Evolutionary conservation across 441 rosid genomes (phyloP).

Genomic region (Biscutella laevigata): DNA sequence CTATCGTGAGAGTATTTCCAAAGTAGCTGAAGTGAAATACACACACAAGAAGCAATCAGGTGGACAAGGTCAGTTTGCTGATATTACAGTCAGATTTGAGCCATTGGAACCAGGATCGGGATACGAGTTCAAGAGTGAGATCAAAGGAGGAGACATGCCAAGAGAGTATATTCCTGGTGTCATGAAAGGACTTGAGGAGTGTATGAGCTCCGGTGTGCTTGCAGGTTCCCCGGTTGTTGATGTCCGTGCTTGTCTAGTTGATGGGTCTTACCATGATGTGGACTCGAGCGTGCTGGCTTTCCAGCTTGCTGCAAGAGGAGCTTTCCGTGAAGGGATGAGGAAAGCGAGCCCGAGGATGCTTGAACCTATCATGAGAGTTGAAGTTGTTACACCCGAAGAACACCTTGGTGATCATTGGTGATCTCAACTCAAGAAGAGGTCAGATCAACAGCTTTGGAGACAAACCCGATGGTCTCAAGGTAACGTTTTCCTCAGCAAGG

Average conservation of each 20-base stretch:
- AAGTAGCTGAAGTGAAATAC: conserved; percentile 66
- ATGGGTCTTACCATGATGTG: conserved; percentile 89
- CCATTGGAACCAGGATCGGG: conserved; percentile 81
- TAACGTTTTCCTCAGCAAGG: too few relatives aligned
- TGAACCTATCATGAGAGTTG: conserved; percentile 93
- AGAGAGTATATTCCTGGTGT: conserved; percentile 87
- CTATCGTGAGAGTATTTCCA: conserved; percentile 96
- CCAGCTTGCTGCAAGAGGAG: conserved; percentile 94
- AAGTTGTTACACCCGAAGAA: conserved; percentile 91
- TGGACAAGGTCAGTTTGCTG: conserved; percentile 95
- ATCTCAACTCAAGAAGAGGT: conserved; percentile 92
- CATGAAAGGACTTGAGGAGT: conserved; percentile 86
- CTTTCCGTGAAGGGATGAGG: conserved; percentile 77
- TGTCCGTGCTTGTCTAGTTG: conserved; percentile 72
- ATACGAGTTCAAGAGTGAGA: conserved; percentile 91
- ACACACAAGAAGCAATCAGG: conserved; percentile 94
- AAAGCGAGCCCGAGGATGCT: conserved; percentile 76
- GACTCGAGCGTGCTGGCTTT: conserved; percentile 92
- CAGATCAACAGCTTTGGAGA: conserved; percentile 86
- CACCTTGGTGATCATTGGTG: conserved; percentile 94
- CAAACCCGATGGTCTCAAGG: conserved; percentile 93
- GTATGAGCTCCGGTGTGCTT: conserved; percentile 74
- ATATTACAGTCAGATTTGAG: conserved; percentile 77
- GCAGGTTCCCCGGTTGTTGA: conserved; percentile 94
- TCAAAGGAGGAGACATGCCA: conserved; percentile 92